phyloP scores from a whole-genome alignment of 352 stramenopile genomes.

The Phytophthora tentaculata region DNA sequence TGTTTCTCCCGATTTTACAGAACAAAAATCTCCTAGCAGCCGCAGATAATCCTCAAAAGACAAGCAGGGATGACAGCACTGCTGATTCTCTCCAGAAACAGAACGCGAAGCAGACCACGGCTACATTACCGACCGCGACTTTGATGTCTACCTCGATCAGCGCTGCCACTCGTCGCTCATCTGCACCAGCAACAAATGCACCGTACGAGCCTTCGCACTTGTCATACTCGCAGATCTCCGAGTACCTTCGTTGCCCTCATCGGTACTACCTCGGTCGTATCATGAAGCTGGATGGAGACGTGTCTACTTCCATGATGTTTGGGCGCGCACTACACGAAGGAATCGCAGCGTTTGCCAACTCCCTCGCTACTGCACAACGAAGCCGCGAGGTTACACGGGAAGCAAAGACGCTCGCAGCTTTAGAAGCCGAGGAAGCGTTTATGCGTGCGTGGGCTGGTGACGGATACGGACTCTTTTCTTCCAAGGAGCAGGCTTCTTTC shows the following conservation, averaged over 20 bases:
- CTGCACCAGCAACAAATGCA: conserved; percentile 9
- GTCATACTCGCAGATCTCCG: conserved; percentile 83
- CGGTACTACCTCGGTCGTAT: conserved; percentile 79
- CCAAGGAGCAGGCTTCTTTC: conserved; percentile 37
- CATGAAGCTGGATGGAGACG: conserved; percentile 57
- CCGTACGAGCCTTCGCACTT: conserved; percentile 65
- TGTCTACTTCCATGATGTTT: conserved; percentile 75
- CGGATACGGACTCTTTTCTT: conserved; percentile 48
- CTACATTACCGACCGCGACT: not conserved
- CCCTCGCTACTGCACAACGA: conserved; percentile 23
- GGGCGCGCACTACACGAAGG: conserved; percentile 75
- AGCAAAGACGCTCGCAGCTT: conserved; percentile 19
- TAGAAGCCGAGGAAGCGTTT: conserved; percentile 37
- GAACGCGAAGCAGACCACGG: too few species aligned
- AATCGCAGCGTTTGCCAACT: conserved; percentile 57
- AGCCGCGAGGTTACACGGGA: conserved; percentile 9
- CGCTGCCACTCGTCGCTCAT: not conserved
- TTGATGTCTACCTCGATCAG: not conserved
- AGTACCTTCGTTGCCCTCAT: conserved; percentile 83
- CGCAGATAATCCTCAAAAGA: too few species aligned
- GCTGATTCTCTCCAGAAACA: not conserved
- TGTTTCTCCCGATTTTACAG: conserved; percentile 44
- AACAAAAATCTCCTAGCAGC: not conserved
- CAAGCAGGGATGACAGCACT: not conserved
- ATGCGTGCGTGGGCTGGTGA: conserved; percentile 35